phyloP scores from a whole-genome alignment of 1,284 basidiomycete genomes.

The Rhodotorula sp. region DNA sequence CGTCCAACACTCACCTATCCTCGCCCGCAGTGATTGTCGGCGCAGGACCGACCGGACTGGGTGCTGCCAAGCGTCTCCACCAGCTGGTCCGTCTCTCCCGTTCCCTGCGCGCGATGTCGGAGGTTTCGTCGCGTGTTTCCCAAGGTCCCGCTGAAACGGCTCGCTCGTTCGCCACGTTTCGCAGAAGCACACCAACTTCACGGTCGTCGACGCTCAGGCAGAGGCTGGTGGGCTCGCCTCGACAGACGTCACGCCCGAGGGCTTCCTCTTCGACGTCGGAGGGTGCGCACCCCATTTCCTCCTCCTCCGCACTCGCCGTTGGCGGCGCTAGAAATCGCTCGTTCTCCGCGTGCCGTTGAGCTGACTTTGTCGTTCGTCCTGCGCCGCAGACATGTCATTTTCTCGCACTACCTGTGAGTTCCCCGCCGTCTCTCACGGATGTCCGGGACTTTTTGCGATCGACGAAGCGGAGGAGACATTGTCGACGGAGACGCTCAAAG shows the following conservation, averaged over 20 bases:
- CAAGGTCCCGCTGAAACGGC: not conserved
- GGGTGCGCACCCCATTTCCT: slow-evolving; percentile 24
- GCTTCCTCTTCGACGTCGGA: slow-evolving; percentile 58
- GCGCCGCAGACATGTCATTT: slow-evolving; percentile 55
- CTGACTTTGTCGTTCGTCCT: not conserved
- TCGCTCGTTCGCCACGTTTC: not conserved
- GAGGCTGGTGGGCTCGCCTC: slow-evolving; percentile 56
- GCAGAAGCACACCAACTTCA: slow-evolving; percentile 51
- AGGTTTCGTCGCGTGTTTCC: not conserved
- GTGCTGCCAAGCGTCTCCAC: slow-evolving; percentile 56
- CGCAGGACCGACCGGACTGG: slow-evolving; percentile 53
- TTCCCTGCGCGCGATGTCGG: not conserved
- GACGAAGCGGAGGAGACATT: not conserved
- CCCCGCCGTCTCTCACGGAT: too few relatives aligned
- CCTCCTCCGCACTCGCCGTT: too few relatives aligned
- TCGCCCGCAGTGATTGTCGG: slow-evolving; percentile 47
- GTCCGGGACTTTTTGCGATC: not conserved
- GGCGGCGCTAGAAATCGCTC: too few relatives aligned
- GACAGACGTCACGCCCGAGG: slow-evolving; percentile 55
- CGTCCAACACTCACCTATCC: not conserved
- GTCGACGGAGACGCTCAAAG: not conserved
- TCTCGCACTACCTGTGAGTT: slow-evolving; percentile 54
- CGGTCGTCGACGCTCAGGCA: slow-evolving; percentile 53
- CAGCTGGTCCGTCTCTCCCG: slow-evolving; percentile 49
- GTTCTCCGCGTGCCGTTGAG: not conserved